These are phyloP conservation scores for Podila epigama DNA, from an alignment of 192 early-diverging fungal species.

Conservation along the genomic window DNA sequence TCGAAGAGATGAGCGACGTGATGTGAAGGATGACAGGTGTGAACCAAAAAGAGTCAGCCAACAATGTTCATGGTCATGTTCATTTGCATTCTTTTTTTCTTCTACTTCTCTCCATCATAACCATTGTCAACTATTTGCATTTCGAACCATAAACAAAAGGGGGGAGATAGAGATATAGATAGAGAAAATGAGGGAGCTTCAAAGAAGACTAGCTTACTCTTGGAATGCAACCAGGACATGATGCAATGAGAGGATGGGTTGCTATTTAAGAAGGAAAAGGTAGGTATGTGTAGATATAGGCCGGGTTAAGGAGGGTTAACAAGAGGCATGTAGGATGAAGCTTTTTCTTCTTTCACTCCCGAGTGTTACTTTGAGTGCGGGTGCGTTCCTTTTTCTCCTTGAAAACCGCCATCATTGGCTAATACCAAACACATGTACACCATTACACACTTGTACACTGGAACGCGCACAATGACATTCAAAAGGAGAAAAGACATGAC, in stretches of 20 bases:
- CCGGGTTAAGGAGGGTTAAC: too few relatives aligned
- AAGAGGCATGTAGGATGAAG: too few relatives aligned
- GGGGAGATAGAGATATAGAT: not conserved
- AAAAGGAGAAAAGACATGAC: too few relatives aligned
- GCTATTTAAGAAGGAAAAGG: not conserved
- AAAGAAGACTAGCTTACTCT: conserved; percentile 17
- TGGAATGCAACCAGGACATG: conserved; percentile 50
- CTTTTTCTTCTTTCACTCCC: too few relatives aligned
- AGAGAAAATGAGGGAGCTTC: not conserved
- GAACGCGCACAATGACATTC: too few relatives aligned
- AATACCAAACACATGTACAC: too few relatives aligned
- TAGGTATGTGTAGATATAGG: not conserved
- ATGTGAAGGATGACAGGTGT: not conserved
- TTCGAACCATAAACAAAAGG: not conserved
- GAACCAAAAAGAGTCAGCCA: not conserved
- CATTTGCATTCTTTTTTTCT: not conserved
- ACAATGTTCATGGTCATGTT: not conserved
- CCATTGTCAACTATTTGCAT: too few relatives aligned
- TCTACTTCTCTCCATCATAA: too few relatives aligned
- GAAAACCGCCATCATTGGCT: too few relatives aligned
- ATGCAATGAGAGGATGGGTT: conserved; percentile 8
- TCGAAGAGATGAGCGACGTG: not conserved
- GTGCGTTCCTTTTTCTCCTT: too few relatives aligned
- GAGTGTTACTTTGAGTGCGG: too few relatives aligned
- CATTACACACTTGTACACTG: too few relatives aligned